These are phyloP conservation scores for Collybia sp. DNA, from an alignment of 768 basidiomycete species.

Conservation along the genomic window DNA sequence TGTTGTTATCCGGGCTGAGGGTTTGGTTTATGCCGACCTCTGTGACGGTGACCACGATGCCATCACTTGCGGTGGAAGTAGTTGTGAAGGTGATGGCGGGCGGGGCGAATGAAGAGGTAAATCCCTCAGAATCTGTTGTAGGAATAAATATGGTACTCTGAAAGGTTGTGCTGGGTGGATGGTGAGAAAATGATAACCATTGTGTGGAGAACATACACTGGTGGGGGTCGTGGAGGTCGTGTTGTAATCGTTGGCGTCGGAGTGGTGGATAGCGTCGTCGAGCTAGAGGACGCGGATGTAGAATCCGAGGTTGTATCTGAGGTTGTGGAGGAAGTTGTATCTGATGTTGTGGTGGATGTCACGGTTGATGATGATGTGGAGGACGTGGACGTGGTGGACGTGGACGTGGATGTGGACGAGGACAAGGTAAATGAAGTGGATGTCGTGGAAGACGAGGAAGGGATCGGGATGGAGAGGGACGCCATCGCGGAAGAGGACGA, in stretches of 20 bases:
- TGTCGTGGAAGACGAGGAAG: not conserved
- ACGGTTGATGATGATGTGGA: constrained; percentile 11
- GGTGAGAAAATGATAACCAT: constrained; percentile 11
- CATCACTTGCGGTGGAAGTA: constrained; percentile 51
- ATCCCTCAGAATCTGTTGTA: constrained; percentile 56
- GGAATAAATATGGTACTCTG: constrained; percentile 48
- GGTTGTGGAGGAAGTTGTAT: constrained; percentile 5
- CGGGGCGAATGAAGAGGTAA: constrained; percentile 45
- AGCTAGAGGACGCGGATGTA: constrained; percentile 14
- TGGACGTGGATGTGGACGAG: constrained; percentile 12
- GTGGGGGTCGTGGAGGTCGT: constrained; percentile 10
- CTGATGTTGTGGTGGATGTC: constrained; percentile 5
- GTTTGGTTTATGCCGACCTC: constrained; percentile 69
- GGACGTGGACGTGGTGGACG: constrained; percentile 12
- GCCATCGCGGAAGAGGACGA: constrained; percentile 10
- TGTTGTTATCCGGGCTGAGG: constrained; percentile 43
- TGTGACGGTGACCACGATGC: constrained; percentile 54
- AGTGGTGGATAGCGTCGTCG: constrained; percentile 15
- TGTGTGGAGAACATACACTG: constrained; percentile 6
- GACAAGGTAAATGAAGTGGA: constrained; percentile 10
- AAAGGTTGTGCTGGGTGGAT: constrained; percentile 43
- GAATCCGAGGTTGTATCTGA: constrained; percentile 7
- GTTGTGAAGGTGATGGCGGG: constrained; percentile 51
- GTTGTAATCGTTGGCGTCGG: constrained; percentile 10
- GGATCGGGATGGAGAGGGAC: constrained; percentile 2